These are phyloP conservation scores for Glycine soja DNA, from an alignment of 306 rosid genomes.

Conservation along the genomic window DNA sequence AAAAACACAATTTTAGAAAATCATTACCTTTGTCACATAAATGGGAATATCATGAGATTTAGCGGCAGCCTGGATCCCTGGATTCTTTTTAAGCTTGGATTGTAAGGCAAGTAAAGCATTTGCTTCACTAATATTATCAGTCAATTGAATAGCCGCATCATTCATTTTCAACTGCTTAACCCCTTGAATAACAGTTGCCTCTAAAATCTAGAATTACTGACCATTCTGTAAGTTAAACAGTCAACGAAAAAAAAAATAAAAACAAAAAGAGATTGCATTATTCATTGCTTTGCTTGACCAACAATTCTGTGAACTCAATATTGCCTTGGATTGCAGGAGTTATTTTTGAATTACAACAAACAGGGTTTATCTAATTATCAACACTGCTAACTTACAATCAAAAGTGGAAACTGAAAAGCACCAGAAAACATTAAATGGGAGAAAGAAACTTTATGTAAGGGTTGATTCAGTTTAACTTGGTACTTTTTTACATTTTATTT, in stretches of 20 bases:
- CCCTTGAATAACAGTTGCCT: conserved; percentile 84
- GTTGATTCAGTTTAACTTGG: conserved; percentile 33
- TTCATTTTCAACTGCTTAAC: conserved; percentile 76
- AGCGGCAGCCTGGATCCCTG: conserved; percentile 91
- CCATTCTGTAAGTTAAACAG: conserved; percentile 62
- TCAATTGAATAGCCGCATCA: conserved; percentile 68
- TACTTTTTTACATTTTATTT: not conserved
- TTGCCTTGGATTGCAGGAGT: conserved; percentile 9
- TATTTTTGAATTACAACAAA: conserved; percentile 8
- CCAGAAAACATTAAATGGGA: conserved; percentile 10
- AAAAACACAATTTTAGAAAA: conserved; percentile 24
- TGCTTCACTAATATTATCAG: conserved; percentile 91
- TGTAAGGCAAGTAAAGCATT: conserved; percentile 90
- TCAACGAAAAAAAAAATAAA: conserved; percentile 31
- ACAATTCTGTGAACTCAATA: conserved; percentile 20
- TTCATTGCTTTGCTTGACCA: conserved; percentile 10
- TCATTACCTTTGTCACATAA: conserved; percentile 78
- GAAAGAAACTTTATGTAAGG: not conserved
- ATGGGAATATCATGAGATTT: conserved; percentile 79
- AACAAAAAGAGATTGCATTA: conserved; percentile 16
- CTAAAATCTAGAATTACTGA: conserved; percentile 79
- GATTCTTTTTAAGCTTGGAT: conserved; percentile 88
- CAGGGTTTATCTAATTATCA: conserved; percentile 22
- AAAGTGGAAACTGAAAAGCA: conserved; percentile 2
- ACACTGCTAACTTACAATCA: conserved; percentile 2